phyloP scores from a whole-genome alignment of 1,284 basidiomycete genomes.

The Ganoderma resinaceum region DNA sequence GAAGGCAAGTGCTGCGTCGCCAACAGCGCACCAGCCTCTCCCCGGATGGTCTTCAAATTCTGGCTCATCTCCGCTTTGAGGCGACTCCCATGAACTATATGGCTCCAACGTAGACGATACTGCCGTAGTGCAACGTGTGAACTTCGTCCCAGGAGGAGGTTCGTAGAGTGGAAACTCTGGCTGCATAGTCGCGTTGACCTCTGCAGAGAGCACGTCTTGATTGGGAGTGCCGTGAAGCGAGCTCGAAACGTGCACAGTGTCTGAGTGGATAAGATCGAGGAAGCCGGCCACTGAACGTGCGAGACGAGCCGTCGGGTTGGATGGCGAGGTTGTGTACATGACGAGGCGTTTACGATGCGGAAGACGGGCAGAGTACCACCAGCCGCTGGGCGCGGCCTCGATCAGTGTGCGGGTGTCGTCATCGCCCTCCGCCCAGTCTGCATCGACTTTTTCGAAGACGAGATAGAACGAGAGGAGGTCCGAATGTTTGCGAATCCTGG shows the following conservation, averaged over 20 bases:
- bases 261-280: slow-evolving; percentile 35
- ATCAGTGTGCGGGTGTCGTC: slow-evolving; percentile 43
- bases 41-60: neutral
- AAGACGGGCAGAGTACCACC: slow-evolving; percentile 46
- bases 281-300: slow-evolving; percentile 41
- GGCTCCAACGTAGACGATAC: slow-evolving; percentile 38
- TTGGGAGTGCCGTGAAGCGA: neutral
- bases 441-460: slow-evolving; percentile 33
- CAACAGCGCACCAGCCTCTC: slow-evolving; percentile 42
- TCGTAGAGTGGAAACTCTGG: slow-evolving; percentile 8
- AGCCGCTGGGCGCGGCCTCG: slow-evolving; percentile 42
- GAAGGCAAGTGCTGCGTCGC: slow-evolving; percentile 47
- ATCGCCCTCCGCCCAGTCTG: slow-evolving; percentile 24
- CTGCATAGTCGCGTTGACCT: slow-evolving; percentile 9
- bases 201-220: slow-evolving; percentile 14
- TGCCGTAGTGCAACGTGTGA: slow-evolving; percentile 40
- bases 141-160: slow-evolving; percentile 13
- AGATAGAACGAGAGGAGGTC: slow-evolving; percentile 43
- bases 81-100: slow-evolving; percentile 21
- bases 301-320: slow-evolving; percentile 36
- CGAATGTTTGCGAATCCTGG: slow-evolving; percentile 36
- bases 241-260: slow-evolving; percentile 21
- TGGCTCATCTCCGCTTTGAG: slow-evolving; percentile 7
- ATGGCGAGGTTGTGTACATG: slow-evolving; percentile 41
- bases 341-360: slow-evolving; percentile 40